Evolutionary conservation across 208 protist genomes (phyloP).

Genomic region (Leishmania amazonensis): DNA sequence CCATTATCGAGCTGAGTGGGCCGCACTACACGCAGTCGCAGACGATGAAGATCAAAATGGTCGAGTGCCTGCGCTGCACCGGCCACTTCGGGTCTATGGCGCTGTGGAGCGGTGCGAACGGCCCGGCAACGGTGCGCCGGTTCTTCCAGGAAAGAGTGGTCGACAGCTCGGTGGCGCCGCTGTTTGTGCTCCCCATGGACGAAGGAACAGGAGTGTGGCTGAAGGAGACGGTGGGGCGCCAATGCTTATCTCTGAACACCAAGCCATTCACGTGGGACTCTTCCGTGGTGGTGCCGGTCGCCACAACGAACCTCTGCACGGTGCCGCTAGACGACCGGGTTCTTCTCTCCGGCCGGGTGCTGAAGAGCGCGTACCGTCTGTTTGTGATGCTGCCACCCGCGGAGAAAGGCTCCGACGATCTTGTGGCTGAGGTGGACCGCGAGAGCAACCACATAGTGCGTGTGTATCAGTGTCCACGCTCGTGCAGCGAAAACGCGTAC

Average conservation of each 20-base stretch:
- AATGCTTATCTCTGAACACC: conserved; percentile 46
- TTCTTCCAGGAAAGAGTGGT: conserved; percentile 31
- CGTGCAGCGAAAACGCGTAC: conserved; percentile 63
- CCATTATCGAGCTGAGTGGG: conserved; percentile 60
- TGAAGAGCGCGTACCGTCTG: conserved; percentile 67
- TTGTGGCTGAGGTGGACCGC: conserved; percentile 65
- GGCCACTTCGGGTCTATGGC: conserved; percentile 78
- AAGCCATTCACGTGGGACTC: conserved; percentile 65
- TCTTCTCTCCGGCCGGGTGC: conserved; percentile 50
- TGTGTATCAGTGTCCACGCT: conserved; percentile 77
- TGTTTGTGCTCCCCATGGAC: conserved; percentile 83
- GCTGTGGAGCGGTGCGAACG: conserved; percentile 36
- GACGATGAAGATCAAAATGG: conserved; percentile 43
- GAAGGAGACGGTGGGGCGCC: conserved; percentile 68
- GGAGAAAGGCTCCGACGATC: conserved; percentile 62
- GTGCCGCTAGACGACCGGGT: conserved; percentile 51
- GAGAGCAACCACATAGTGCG: conserved; percentile 54
- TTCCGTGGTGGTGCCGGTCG: conserved; percentile 40
- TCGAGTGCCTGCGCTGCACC: conserved; percentile 49
- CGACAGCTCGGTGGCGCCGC: conserved; percentile 30
- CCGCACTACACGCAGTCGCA: conserved; percentile 50
- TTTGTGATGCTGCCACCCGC: conserved; percentile 60
- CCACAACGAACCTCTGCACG: background rate
- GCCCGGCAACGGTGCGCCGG: conserved; percentile 30
- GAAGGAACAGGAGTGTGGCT: conserved; percentile 84